Base-by-base conservation (phyloP, 2,329 filamentous ascomycete species). In the Aureobasidium pullulans region DNA sequence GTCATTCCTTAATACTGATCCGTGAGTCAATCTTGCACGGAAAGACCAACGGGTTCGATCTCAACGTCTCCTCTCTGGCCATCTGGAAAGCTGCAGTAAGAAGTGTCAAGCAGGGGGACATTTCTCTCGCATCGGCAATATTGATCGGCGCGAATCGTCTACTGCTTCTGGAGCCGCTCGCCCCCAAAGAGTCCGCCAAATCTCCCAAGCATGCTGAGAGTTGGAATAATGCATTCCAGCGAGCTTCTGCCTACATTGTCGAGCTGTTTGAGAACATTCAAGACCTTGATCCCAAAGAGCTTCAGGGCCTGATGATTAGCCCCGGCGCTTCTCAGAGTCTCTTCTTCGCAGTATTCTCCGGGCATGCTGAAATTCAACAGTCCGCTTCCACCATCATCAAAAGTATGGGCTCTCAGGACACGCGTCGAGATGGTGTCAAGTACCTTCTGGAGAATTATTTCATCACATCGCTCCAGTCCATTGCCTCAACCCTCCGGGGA, bases 371-470 rank as follows among this genome's bases (percentile, higher is more conserved):
- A 60, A 86, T 94, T 36, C 90, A 90, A 62, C 87, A 92, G 69
- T 87, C 89, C 15, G 86, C 89, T 1, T 82, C 92, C 6, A 88
- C 91, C 64, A 77, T 97, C 31, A 81, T 97, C 64, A 96, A 96
- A 72, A 84, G 84, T 37, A 83, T 93, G 66, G 94, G 89, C 37
- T 83, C 82, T 8, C 84, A 95, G 70, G 80, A 81, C 57, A 80
- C 78, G 61, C 77, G 84, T 59, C 75, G 80, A 62, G 83, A 86
- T 64, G 84, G 84, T 15, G 74, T 88, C 13, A 80, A 80, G 46
- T 79, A 85, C 66, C 71, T 87, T n/a, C 68, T 86, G n/a, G 74
- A 77, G 50, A 75, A 76, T 0, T 81, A 81, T 62, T 84, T 83
- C 63, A 75, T 73, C 13, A 80, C 78, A n/a, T 80, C 79, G 4